Conservation (phyloP, 768 basidiomycete species). For the Pisolithus marmoratus region DNA sequence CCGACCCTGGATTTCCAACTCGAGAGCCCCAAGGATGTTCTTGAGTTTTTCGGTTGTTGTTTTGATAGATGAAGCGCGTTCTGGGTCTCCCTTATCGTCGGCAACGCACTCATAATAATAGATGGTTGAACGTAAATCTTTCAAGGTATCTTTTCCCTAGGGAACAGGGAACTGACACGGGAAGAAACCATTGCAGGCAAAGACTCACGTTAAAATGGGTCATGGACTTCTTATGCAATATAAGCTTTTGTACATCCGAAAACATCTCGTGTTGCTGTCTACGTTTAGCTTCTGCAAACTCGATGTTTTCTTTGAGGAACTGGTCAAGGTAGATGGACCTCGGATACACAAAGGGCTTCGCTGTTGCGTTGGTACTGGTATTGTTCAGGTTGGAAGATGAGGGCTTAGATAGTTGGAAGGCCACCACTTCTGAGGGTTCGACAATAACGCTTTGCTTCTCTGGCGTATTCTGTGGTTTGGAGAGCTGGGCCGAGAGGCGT, state of each 20-base stretch:
- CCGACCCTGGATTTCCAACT: conserved; percentile 50
- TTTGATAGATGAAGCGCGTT: conserved; percentile 40
- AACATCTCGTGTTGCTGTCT: conserved; percentile 34
- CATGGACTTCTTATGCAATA: conserved; percentile 40
- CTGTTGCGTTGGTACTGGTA: conserved; percentile 17
- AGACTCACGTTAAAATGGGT: conserved; percentile 51
- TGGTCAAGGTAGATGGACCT: conserved; percentile 66
- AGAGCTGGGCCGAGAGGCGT: conserved; percentile 35
- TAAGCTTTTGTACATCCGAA: conserved; percentile 44
- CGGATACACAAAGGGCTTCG: conserved; percentile 50
- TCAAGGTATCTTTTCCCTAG: conserved; percentile 59
- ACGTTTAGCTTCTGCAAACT: conserved; percentile 34
- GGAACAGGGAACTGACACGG: conserved; percentile 1
- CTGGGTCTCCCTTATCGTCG: conserved; percentile 38
- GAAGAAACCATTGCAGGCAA: background rate
- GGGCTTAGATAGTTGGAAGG: conserved; percentile 44
- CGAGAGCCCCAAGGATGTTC: conserved; percentile 45
- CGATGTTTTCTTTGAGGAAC: conserved; percentile 56
- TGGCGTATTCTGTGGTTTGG: conserved; percentile 18
- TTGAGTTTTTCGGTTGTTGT: conserved; percentile 46
- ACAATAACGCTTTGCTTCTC: conserved; percentile 54
- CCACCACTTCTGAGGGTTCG: conserved; percentile 56
- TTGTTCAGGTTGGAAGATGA: conserved; percentile 13
- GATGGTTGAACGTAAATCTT: conserved; percentile 54
- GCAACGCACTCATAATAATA: conserved; percentile 72